A percentile compares a stretch with the other conserved stretches of the same genome.
These are phyloP conservation scores for Boletus rubescentipes DNA, from an alignment of 768 basidiomycete species.

Conservation along the genomic window DNA sequence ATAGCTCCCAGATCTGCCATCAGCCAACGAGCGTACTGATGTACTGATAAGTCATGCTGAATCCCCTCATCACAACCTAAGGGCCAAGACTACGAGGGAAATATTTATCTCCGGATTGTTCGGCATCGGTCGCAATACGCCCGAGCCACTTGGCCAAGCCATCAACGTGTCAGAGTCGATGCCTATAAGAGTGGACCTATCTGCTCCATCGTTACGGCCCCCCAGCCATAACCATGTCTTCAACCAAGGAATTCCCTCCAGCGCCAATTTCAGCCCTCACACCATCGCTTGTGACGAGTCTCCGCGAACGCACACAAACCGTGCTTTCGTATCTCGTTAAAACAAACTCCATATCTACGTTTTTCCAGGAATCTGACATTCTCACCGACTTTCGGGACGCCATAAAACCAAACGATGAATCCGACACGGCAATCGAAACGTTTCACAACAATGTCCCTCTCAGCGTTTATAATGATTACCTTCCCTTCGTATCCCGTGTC, in stretches of 20 bases:
- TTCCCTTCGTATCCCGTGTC: conserved; percentile 19
- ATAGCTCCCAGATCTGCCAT: too few species aligned
- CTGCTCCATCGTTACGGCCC: background rate
- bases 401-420: background rate
- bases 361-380: conserved; percentile 14
- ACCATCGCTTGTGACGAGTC: conserved; percentile 11
- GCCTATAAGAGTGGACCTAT: background rate
- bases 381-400: conserved; percentile 16
- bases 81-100: too few species aligned
- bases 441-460: conserved; percentile 20
- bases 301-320: conserved; percentile 19
- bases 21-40: too few species aligned
- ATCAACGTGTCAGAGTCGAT: background rate
- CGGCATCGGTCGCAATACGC: too few species aligned
- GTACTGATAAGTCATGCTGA: too few species aligned
- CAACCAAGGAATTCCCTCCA: conserved; percentile 12
- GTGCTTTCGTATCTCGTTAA: conserved; percentile 25
- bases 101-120: too few species aligned
- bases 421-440: background rate
- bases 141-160: too few species aligned
- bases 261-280: conserved; percentile 15
- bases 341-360: conserved; percentile 18
- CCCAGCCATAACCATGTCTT: conserved; percentile 14
- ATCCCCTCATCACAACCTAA: too few species aligned
- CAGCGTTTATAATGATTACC: conserved; percentile 18